Percentiles rank a stretch among this genome's conserved stretches.
These are phyloP conservation scores for Licmophora abbreviata DNA, from an alignment of 108 stramenopile genomes.

Conservation along the genomic window DNA sequence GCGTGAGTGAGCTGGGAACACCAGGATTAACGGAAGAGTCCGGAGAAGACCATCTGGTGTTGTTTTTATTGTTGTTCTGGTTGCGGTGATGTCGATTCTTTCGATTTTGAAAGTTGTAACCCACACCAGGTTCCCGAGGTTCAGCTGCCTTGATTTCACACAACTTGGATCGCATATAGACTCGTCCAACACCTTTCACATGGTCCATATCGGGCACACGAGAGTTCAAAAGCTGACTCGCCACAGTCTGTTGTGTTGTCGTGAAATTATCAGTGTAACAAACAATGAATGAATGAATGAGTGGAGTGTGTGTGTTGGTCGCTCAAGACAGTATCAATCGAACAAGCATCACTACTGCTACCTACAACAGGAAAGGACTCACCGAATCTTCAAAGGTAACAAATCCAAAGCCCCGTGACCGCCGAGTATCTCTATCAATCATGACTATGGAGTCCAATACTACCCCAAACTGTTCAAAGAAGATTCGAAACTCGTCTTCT, in stretches of 20 bases:
- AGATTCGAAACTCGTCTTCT: constrained; percentile 45
- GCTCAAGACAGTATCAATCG: background rate
- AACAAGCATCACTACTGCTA: background rate
- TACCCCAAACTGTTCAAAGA: constrained; percentile 67
- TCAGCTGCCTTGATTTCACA: constrained; percentile 65
- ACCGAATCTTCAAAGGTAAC: constrained; percentile 70
- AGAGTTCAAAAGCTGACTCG: background rate
- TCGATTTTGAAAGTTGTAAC: too few relatives aligned
- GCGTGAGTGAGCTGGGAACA: too few relatives aligned
- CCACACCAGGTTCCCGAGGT: constrained; percentile 25
- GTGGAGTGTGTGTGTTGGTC: background rate
- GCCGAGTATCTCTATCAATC: constrained; percentile 64
- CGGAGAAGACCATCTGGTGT: too few relatives aligned
- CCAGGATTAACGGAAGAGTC: too few relatives aligned
- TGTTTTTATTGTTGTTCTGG: too few relatives aligned
- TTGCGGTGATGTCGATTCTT: too few relatives aligned
- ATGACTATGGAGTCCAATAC: constrained; percentile 70
- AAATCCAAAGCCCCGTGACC: constrained; percentile 89
- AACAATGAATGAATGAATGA: background rate
- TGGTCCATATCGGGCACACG: constrained; percentile 2
- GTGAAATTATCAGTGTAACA: background rate
- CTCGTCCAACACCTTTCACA: constrained; percentile 27
- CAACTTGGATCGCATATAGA: constrained; percentile 54
- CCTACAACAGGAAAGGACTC: constrained; percentile 7
- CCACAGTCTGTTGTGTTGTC: background rate